Percentiles rank a stretch among this genome's conserved stretches.
Evolutionary conservation across 768 basidiomycete species (phyloP).

Genomic region (Suillus lakei): DNA sequence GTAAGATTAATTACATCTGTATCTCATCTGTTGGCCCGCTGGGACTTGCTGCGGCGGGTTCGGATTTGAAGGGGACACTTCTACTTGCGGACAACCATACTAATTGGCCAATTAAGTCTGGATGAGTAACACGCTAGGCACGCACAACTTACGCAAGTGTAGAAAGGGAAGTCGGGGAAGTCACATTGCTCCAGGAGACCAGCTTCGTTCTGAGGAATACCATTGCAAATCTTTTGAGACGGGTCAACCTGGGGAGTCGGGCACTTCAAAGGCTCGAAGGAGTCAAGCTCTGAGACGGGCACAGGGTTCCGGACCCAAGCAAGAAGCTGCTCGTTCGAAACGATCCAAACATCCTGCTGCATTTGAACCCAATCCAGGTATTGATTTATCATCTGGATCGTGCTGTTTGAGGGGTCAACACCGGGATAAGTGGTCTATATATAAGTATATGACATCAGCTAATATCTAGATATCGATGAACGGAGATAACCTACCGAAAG

Average conservation of each 20-base stretch:
- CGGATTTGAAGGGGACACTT: conserved; percentile 62
- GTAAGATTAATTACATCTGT: conserved; percentile 52
- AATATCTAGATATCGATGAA: neutral
- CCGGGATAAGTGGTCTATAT: conserved; percentile 63
- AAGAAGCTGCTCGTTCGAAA: conserved; percentile 71
- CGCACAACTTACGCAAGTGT: conserved; percentile 63
- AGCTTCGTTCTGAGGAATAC: conserved; percentile 68
- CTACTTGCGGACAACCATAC: conserved; percentile 72
- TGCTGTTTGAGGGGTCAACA: conserved; percentile 50
- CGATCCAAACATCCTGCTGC: conserved; percentile 75
- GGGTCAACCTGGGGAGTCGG: conserved; percentile 61
- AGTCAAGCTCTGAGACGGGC: conserved; percentile 61
- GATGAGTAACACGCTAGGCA: neutral
- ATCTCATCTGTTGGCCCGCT: conserved; percentile 50
- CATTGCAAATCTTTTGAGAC: conserved; percentile 70
- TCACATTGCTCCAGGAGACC: conserved; percentile 65
- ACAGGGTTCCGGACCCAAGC: conserved; percentile 77
- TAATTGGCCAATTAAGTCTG: conserved; percentile 26
- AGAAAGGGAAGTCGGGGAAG: conserved; percentile 81
- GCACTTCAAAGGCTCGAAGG: conserved; percentile 62
- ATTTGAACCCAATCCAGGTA: conserved; percentile 85
- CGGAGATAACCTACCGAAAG: conserved; percentile 47
- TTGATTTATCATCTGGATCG: conserved; percentile 75
- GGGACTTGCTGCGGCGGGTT: conserved; percentile 64
- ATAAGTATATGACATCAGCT: conserved; percentile 2